A percentile compares a stretch with the other conserved stretches of the same genome.
Evolutionary conservation across 1,284 basidiomycete genomes (phyloP).

Genomic region (Rhodotorula glutinis): DNA sequence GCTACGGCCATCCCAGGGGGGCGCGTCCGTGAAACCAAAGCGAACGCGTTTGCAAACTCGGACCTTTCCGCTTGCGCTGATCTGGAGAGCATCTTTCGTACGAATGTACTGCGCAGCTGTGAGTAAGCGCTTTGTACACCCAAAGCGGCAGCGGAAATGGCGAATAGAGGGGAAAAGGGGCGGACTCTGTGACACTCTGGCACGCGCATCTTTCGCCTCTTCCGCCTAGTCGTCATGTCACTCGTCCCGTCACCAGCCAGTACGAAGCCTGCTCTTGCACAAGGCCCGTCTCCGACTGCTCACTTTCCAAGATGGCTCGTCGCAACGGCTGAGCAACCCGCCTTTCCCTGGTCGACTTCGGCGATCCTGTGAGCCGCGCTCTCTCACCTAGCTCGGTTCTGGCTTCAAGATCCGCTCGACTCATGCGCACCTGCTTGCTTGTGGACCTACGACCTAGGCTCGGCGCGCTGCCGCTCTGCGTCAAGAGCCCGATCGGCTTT

Average conservation of each 20-base stretch:
- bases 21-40: no score
- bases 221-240: no score
- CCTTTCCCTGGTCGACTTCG: constrained; percentile 21
- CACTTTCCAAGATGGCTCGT: constrained; percentile 5
- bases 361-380: constrained; percentile 20
- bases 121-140: no score
- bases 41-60: no score
- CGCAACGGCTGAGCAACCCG: constrained; percentile 5
- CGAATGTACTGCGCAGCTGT: no score
- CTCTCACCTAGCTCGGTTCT: no score
- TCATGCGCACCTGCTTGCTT: neutral
- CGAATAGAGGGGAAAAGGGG: constrained; percentile 86
- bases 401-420: neutral
- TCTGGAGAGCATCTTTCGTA: no score
- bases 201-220: no score
- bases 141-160: no score
- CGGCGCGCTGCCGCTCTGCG: constrained; percentile 21
- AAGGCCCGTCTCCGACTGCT: neutral
- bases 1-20: no score
- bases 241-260: no score
- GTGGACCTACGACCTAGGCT: constrained; percentile 8
- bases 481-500: constrained; percentile 23
- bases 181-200: constrained; percentile 56
- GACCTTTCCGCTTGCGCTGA: no score
- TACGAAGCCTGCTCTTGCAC: neutral